phyloP scores from a whole-genome alignment of 2,329 filamentous ascomycete genomes.

The Cercospora brassicicola region DNA sequence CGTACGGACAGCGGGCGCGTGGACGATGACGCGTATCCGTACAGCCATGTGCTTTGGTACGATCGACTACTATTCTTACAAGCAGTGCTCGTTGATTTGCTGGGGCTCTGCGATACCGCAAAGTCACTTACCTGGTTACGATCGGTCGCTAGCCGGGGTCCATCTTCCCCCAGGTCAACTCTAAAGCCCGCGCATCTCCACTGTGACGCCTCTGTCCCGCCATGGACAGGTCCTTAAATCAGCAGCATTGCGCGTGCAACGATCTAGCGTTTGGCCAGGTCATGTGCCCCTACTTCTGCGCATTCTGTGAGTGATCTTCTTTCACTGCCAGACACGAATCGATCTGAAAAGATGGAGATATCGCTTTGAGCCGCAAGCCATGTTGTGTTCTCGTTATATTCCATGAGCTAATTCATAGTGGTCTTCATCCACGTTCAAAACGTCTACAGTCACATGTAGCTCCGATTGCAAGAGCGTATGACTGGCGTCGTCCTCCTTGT shows the following conservation, averaged over 20 bases:
- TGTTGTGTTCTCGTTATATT: not conserved
- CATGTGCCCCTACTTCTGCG: not conserved
- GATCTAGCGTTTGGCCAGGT: not conserved
- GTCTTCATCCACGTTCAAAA: conserved; percentile 7
- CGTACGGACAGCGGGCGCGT: not conserved
- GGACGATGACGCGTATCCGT: not conserved
- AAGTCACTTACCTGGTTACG: not conserved
- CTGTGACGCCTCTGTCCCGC: not conserved
- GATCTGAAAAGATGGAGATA: not conserved
- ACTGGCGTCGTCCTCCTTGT: conserved; percentile 7
- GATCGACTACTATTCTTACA: not conserved
- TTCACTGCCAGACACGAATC: too few species aligned
- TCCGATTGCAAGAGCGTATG: conserved; percentile 14
- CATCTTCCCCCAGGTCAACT: not conserved
- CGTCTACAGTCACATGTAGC: not conserved
- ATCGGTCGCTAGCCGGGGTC: not conserved
- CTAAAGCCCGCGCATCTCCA: not conserved
- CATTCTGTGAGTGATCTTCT: too few species aligned
- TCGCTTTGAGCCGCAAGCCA: not conserved
- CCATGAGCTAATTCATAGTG: conserved; percentile 10
- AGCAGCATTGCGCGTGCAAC: not conserved
- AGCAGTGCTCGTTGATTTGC: not conserved
- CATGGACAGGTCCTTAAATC: not conserved
- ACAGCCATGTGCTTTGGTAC: not conserved
- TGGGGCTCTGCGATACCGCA: not conserved